Evolutionary conservation across 768 basidiomycete genomes (phyloP).

Genomic region (Pleurotus citrinopileatus): DNA sequence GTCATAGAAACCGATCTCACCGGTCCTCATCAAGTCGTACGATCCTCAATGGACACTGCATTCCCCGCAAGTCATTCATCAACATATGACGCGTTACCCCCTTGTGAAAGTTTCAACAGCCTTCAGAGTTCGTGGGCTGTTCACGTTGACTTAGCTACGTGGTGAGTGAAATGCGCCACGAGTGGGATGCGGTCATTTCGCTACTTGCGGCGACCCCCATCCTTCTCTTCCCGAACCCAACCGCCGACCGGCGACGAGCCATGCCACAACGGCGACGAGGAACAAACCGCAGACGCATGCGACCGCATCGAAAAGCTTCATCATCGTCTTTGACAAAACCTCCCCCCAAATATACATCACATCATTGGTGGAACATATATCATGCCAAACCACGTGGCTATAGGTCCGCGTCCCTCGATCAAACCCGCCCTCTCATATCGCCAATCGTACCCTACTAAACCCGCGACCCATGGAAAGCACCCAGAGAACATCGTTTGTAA

Average conservation of each 20-base stretch:
- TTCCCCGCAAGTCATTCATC: not conserved
- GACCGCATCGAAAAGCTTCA: slow-evolving; percentile 3
- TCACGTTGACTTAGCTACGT: not conserved
- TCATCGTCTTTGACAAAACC: not conserved
- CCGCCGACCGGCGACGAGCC: not conserved
- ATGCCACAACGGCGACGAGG: not conserved
- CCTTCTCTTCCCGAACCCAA: not conserved
- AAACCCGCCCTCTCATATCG: not conserved
- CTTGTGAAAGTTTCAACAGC: too few relatives aligned
- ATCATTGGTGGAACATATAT: not conserved
- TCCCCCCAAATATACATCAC: not conserved
- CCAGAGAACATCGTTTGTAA: not conserved
- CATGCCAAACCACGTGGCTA: slow-evolving; percentile 2
- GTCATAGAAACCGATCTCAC: slow-evolving; percentile 11
- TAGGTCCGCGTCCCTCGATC: not conserved
- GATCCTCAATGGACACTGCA: too few relatives aligned
- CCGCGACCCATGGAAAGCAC: not conserved
- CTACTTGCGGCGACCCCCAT: slow-evolving; percentile 2
- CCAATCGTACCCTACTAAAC: too few relatives aligned
- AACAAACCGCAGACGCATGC: slow-evolving; percentile 1
- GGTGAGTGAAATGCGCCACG: slow-evolving; percentile 1
- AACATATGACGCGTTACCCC: too few relatives aligned
- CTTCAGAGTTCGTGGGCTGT: too few relatives aligned
- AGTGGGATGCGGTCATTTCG: slow-evolving; percentile 3
- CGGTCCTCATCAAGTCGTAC: slow-evolving; percentile 1